Evolutionary conservation across 768 basidiomycete genomes (phyloP), one percentile per base, ranked within the genome.

Genomic region (Mycena amicta): DNA sequence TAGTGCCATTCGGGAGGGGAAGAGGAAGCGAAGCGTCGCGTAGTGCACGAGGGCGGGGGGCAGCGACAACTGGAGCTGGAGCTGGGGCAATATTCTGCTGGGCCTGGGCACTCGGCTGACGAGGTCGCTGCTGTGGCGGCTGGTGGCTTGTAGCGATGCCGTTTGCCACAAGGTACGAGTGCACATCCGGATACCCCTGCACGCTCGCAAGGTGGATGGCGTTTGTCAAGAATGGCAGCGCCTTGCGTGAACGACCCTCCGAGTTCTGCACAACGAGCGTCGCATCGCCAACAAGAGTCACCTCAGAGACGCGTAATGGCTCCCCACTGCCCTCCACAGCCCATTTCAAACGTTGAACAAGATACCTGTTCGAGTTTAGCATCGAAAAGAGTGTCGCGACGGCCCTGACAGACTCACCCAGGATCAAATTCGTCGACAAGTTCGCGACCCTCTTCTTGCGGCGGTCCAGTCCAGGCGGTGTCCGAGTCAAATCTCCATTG

Each of bases 401-500:
- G 30, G 5, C 23, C n/a, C n/a, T n/a, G n/a, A n/a, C 16, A 50
- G 52, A 67, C 72, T 37, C 78, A 84, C 81, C 79, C 75, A 5
- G 83, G 69, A 47, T 84, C 80, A 61, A 80, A 89, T 57, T 92
- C 91, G 62, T 93, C 90, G 6, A 92, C 68, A n/a, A 92, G 72
- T 0, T 81, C 70, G 6, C 90, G 79, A 56, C 87, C 83, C 49
- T 86, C 83, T 66, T 91, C 90, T 16, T 92, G 89, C 4, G 80
- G 79, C 3, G 83, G 79, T 4, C 80, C 27, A 71, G 0, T 80
- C 70, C 15, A 86, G 84, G 5, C 67, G 72, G 58, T 90, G 55
- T 92, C 89, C 5, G 72, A 66, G 63, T 92, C 90, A 59, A 82
- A 92, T 53, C 77, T 76, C 89, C 89, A 93, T 33, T 81, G 81